A percentile compares a stretch with the other conserved stretches of the same genome.
Conservation (phyloP, 1,139 yeast genomes). For the Candida tropicalis region DNA sequence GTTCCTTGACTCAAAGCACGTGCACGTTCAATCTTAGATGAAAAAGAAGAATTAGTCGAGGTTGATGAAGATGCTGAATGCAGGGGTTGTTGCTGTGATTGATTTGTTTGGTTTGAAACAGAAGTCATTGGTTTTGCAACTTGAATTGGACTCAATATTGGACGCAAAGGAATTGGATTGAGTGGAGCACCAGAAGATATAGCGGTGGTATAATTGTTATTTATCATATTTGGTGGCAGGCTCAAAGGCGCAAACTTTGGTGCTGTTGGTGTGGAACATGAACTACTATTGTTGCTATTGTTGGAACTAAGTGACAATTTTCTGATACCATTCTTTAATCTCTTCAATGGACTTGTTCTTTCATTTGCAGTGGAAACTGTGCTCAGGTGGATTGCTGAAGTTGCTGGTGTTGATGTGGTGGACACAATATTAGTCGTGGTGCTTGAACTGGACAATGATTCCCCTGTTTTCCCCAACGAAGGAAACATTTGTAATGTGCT, state of each 20-base stretch:
- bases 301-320: conserved; percentile 29
- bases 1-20: conserved; percentile 18
- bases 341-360: conserved; percentile 17
- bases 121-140: conserved; percentile 6
- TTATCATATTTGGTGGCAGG: neutral
- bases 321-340: conserved; percentile 40
- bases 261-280: conserved; percentile 17
- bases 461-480: conserved; percentile 12
- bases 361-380: conserved; percentile 16
- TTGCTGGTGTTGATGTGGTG: conserved; percentile 1
- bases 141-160: conserved; percentile 15
- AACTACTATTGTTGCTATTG: conserved; percentile 9
- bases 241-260: conserved; percentile 22
- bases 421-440: neutral
- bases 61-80: conserved; percentile 16
- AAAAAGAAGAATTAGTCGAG: conserved; percentile 14
- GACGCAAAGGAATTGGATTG: conserved; percentile 12
- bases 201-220: conserved; percentile 6
- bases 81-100: conserved; percentile 9
- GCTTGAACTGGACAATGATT: conserved; percentile 5
- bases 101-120: conserved; percentile 12
- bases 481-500: conserved; percentile 23
- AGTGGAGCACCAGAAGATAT: conserved; percentile 14
- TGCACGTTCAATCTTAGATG: conserved; percentile 14
- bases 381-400: neutral